phyloP scores from a whole-genome alignment of 2,329 filamentous ascomycete genomes.

The Hawksworthiomyces lignivorus region DNA sequence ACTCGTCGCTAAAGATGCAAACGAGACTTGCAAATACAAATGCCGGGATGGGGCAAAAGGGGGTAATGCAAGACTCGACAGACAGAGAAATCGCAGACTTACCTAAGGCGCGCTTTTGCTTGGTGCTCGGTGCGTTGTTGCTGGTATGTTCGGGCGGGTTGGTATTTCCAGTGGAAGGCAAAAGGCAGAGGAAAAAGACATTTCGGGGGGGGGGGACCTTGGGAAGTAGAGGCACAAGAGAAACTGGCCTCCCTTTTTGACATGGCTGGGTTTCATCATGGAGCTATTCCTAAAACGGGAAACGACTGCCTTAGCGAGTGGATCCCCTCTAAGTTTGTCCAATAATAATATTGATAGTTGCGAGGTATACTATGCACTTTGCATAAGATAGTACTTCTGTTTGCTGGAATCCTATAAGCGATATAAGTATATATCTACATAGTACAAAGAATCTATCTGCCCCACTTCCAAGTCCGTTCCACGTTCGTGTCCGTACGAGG shows the following conservation, averaged over 20 bases:
- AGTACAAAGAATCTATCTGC: no score
- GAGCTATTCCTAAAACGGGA: conserved; percentile 7
- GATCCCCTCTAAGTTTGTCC: no score
- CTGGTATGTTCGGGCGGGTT: conserved; percentile 9
- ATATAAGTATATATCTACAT: no score
- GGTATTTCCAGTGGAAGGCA: conserved; percentile 11
- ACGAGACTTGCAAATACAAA: conserved; percentile 1
- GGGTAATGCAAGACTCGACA: conserved; percentile 19
- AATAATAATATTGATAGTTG: conserved; percentile 10
- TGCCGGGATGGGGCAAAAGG: conserved; percentile 20
- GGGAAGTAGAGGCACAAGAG: no score
- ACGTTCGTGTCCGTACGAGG: no score
- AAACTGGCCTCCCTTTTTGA: conserved; percentile 5
- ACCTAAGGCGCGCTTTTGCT: conserved; percentile 24
- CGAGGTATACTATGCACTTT: no score
- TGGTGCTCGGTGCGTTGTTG: conserved; percentile 11
- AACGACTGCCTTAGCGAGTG: conserved; percentile 9
- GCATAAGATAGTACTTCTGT: no score
- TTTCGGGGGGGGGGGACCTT: not conserved
- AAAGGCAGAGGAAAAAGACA: not conserved
- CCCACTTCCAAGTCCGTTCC: no score
- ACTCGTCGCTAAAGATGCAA: conserved; percentile 16
- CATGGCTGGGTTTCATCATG: conserved; percentile 9
- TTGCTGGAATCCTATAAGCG: no score
- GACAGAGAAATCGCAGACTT: conserved; percentile 22